These are phyloP conservation scores for Leishmania martiniquensis DNA, from an alignment of 208 protist genomes.

Conservation along the genomic window DNA sequence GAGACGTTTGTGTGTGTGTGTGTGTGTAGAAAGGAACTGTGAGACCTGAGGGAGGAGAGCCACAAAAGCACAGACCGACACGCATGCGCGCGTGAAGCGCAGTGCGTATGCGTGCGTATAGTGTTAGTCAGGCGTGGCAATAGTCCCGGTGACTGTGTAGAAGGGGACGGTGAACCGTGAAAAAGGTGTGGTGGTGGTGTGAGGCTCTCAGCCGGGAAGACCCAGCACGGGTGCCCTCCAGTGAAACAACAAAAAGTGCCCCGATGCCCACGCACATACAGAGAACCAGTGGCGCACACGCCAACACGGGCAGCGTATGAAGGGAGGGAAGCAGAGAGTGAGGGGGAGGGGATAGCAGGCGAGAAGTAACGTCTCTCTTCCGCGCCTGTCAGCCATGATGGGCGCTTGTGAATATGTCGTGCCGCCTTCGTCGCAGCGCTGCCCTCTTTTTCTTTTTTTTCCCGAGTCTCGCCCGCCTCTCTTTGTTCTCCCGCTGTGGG, in stretches of 20 bases:
- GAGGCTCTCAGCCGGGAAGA: neutral
- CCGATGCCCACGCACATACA: neutral
- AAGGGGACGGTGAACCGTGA: neutral
- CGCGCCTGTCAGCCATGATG: neutral
- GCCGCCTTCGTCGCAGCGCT: neutral
- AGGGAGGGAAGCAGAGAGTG: neutral
- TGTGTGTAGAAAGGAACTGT: neutral
- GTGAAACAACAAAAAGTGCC: no score
- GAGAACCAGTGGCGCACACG: neutral
- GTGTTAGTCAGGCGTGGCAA: neutral
- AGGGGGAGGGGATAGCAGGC: neutral
- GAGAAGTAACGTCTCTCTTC: neutral
- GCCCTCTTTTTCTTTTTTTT: neutral
- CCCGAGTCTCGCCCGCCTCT: neutral
- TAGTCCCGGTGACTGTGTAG: neutral
- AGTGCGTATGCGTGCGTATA: no score
- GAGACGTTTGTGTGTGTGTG: conserved; percentile 1
- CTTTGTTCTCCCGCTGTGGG: neutral
- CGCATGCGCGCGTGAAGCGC: no score
- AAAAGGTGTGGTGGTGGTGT: neutral
- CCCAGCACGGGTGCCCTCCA: neutral
- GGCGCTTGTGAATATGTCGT: neutral
- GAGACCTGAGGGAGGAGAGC: neutral
- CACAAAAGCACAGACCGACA: neutral
- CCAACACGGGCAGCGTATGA: neutral